phyloP scores from a whole-genome alignment of 1,139 yeast genomes.

The Hemisphaericaspora xylofermentans region DNA sequence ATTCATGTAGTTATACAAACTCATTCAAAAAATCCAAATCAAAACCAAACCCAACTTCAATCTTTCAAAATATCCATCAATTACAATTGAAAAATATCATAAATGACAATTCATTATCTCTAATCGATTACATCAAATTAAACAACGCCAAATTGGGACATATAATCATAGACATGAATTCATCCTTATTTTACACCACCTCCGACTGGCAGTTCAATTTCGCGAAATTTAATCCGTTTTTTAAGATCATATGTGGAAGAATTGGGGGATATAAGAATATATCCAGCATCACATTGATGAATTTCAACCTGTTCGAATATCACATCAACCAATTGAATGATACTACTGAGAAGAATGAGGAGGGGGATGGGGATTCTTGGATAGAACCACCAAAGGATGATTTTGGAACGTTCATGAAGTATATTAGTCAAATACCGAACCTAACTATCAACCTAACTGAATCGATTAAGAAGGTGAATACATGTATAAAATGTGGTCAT shows the following conservation, averaged over 20 bases:
- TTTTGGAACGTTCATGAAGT: slow-evolving; percentile 28
- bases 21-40: slow-evolving; percentile 17
- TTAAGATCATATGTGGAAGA: slow-evolving; percentile 43
- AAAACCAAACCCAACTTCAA: slow-evolving; percentile 10
- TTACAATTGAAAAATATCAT: slow-evolving; percentile 38
- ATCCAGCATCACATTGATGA: slow-evolving; percentile 25
- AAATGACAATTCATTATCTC: slow-evolving; percentile 46
- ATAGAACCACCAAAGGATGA: slow-evolving; percentile 23
- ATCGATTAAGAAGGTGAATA: slow-evolving; percentile 21
- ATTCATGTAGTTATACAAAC: slow-evolving; percentile 27
- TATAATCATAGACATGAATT: slow-evolving; percentile 47
- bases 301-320: slow-evolving; percentile 36
- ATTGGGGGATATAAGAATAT: slow-evolving; percentile 33
- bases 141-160: slow-evolving; percentile 25
- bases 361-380: slow-evolving; percentile 20
- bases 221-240: slow-evolving; percentile 39
- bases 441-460: slow-evolving; percentile 27
- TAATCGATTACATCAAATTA: slow-evolving; percentile 41
- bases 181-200: slow-evolving; percentile 52
- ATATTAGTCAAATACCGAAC: slow-evolving; percentile 26
- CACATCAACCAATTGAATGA: slow-evolving; percentile 19
- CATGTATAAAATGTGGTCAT: slow-evolving; percentile 40
- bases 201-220: slow-evolving; percentile 29
- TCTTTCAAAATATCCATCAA: slow-evolving; percentile 36
- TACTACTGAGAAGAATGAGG: no score